These are phyloP conservation scores for Gracilariopsis chorda DNA, from an alignment of 23 red algal species.

Conservation along the genomic window DNA sequence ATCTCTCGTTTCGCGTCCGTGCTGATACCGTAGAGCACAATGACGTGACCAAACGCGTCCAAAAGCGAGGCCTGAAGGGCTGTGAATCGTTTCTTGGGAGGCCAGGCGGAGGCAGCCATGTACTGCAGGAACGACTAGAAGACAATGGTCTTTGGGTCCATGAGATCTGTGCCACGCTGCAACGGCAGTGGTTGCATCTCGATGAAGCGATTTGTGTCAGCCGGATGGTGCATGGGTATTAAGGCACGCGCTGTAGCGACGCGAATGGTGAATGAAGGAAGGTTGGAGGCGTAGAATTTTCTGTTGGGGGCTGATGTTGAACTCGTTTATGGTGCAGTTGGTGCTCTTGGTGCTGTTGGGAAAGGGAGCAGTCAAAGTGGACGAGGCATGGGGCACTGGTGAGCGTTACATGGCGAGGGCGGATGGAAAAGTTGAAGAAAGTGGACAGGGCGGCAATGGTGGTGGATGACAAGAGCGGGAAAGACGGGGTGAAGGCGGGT, in stretches of 20 bases:
- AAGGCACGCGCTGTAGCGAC: constrained; percentile 35
- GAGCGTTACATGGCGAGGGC: no score
- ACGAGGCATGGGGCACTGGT: no score
- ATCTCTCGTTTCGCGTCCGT: constrained; percentile 56
- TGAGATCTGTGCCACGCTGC: constrained; percentile 53
- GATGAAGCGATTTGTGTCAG: constrained; percentile 12
- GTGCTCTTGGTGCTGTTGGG: no score
- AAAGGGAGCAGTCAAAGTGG: no score
- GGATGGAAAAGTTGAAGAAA: no score
- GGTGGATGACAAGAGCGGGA: no score
- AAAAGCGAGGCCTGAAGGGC: constrained; percentile 56
- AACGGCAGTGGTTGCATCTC: constrained; percentile 52
- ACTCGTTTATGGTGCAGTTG: no score
- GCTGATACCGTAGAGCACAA: constrained; percentile 61
- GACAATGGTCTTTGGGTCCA: constrained; percentile 52
- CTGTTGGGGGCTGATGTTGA: no score
- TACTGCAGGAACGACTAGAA: constrained; percentile 56
- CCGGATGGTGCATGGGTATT: constrained; percentile 20
- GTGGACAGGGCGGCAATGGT: no score
- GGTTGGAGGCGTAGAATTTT: not conserved
- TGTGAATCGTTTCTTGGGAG: constrained; percentile 47
- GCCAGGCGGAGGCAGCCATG: constrained; percentile 40
- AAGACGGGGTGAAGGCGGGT: no score
- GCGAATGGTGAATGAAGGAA: no score
- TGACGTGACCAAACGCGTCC: constrained; percentile 64